A percentile compares a stretch with the other conserved stretches of the same genome.
Conservation (phyloP, 768 basidiomycete species). For the Galerina sulciceps region DNA sequence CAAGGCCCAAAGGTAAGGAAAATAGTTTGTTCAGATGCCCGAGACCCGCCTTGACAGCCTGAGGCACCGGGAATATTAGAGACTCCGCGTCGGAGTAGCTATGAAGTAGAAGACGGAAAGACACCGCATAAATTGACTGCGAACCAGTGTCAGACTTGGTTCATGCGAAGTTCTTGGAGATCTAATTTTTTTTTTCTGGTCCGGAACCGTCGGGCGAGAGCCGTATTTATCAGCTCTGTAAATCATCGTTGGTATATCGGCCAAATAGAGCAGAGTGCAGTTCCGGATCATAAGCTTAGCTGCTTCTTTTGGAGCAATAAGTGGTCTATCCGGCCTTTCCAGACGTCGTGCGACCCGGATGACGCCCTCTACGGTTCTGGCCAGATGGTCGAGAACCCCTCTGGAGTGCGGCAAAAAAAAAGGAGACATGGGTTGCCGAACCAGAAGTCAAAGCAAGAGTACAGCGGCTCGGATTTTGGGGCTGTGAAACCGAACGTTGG, state of each 20-base stretch:
- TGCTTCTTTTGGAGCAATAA: not conserved
- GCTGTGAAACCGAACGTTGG: not conserved
- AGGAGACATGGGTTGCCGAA: not conserved
- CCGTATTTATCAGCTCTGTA: not conserved
- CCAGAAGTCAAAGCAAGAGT: not conserved
- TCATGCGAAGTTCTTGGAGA: not conserved
- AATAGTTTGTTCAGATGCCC: conserved; percentile 7
- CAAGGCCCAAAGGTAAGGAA: not conserved
- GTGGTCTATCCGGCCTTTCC: conserved; percentile 6
- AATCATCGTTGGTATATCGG: conserved; percentile 4
- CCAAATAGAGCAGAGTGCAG: not conserved
- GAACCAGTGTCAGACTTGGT: not conserved
- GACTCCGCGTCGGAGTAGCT: conserved; percentile 4
- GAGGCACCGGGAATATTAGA: conserved; percentile 14
- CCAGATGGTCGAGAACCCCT: not conserved
- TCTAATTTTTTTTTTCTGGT: not conserved
- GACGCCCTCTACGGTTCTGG: not conserved
- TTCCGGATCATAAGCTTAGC: not conserved
- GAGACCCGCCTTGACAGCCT: conserved; percentile 15
- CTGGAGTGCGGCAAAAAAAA: not conserved
- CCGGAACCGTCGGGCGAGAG: not conserved
- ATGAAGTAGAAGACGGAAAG: conserved; percentile 4
- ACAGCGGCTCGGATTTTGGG: not conserved
- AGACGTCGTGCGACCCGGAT: conserved; percentile 7
- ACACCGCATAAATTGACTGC: conserved; percentile 2